Base-by-base conservation (phyloP, 179 eudicot species). In the Vitellaria paradoxa region DNA sequence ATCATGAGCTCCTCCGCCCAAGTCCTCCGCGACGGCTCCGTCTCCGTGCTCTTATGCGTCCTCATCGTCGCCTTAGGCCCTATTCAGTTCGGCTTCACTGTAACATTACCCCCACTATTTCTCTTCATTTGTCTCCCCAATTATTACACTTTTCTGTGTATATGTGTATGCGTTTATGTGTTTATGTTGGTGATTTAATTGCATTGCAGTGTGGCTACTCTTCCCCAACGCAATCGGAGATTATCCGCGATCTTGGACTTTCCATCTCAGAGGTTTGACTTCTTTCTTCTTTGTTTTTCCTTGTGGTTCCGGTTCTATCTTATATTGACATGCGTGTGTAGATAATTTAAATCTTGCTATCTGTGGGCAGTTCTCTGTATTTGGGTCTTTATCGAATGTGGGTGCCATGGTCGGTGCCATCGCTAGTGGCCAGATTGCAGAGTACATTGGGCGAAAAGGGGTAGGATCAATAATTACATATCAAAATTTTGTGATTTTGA, bases 371-470 rank as follows among this genome's bases (percentile, higher is more conserved):
- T 94, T 85, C 81, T 94, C 98, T 1, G 72, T 87, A 75, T 92
- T 92, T 79, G 98, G 96, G 78, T 94, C 98, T 20, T 86, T 94
- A 55, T 85, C 94, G 52, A 94, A 94, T 79, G 97, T 91, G 77
- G 97, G 98, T 46, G 98, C 98, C 62, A 94, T 92, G 98, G 96
- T 94, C 79, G 98, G 98, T 4, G 98, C 98, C 23, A 94, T 94
- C 30, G 88, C 97, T 1, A 94, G 98, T 70, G 97, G 98, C 65
- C 97, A 92, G 84, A 94, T 94, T 72, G 81, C 98, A 0, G 98
- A 94, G 70, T 89, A 92, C 78, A 84, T 91, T 74, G 98, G 98
- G 76, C 83, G 98, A 65, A 94, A 94, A 94, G 97, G 98, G 97
- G 98, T 93, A 92, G 9, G 68, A 65, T 65, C 12, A 26, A 6